phyloP scores from a whole-genome alignment of 1,284 basidiomycete genomes.

The Exobasidium cylindrosporum region DNA sequence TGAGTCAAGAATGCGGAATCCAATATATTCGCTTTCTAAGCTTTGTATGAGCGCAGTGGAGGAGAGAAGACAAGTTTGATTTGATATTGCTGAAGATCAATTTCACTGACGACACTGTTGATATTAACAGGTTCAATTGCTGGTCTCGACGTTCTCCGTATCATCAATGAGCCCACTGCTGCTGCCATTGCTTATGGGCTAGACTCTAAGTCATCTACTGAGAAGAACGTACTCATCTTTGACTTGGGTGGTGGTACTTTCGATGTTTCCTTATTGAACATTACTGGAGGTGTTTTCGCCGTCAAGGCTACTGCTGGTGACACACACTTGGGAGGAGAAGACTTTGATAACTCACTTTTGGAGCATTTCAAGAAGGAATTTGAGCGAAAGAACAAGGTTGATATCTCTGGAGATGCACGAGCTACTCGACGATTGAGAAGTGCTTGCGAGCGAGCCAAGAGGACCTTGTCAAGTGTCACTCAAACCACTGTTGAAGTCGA shows the following conservation, averaged over 20 bases:
- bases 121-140: constrained; percentile 61
- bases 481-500: constrained; percentile 99
- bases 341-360: constrained; percentile 95
- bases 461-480: constrained; percentile 93
- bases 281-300: constrained; percentile 66
- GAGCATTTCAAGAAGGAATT: constrained; percentile 73
- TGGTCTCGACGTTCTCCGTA: constrained; percentile 67
- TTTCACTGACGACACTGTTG: not conserved
- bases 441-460: constrained; percentile 99
- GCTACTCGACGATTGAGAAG: constrained; percentile 89
- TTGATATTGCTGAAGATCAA: not conserved
- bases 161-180: constrained; percentile 66
- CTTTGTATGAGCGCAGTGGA: constrained; percentile 13
- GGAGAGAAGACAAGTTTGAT: not conserved
- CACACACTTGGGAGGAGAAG: constrained; percentile 74
- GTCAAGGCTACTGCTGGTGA: constrained; percentile 66
- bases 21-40: constrained; percentile 13
- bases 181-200: constrained; percentile 62
- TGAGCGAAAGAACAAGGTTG: constrained; percentile 73
- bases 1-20: constrained; percentile 26
- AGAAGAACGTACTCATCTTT: constrained; percentile 99
- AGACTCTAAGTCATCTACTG: constrained; percentile 57
- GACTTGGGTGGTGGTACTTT: constrained; percentile 91
- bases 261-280: constrained; percentile 67
- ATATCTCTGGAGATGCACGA: constrained; percentile 93